phyloP scores from a whole-genome alignment of 208 protist species.

The Acanthamoeba culbertsoni region DNA sequence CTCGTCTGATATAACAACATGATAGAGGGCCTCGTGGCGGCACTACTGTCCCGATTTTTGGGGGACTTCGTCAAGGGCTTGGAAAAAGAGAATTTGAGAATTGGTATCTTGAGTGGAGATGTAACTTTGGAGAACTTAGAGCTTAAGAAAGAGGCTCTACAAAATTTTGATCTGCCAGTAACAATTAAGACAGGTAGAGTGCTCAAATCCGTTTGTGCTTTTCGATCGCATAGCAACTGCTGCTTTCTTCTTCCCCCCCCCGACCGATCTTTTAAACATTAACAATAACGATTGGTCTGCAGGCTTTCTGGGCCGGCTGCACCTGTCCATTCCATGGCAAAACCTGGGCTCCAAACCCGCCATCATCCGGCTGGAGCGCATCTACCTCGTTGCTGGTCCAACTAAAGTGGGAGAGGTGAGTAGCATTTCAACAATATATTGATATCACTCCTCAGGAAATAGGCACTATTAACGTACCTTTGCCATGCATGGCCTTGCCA shows the following conservation, averaged over 20 bases:
- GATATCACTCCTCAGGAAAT: background rate
- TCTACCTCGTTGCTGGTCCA: constrained; percentile 39
- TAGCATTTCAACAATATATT: background rate
- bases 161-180: background rate
- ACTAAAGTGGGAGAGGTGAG: too few species aligned
- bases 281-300: background rate
- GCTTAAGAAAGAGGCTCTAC: constrained; percentile 37
- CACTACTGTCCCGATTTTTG: constrained; percentile 5
- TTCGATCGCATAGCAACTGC: background rate
- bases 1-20: background rate
- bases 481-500: too few species aligned
- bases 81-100: constrained; percentile 25
- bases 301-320: constrained; percentile 47
- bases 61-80: background rate
- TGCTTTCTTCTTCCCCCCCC: background rate
- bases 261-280: background rate
- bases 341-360: constrained; percentile 55
- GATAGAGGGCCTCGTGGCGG: constrained; percentile 35
- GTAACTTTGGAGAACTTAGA: constrained; percentile 47
- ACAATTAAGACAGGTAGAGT: constrained; percentile 33
- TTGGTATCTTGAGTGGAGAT: constrained; percentile 33
- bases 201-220: background rate
- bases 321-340: constrained; percentile 34
- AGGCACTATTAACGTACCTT: too few species aligned
- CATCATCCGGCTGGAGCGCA: constrained; percentile 1